These are phyloP conservation scores for Orbilia javanica DNA, from an alignment of 2,329 filamentous ascomycete species.

Conservation along the genomic window DNA sequence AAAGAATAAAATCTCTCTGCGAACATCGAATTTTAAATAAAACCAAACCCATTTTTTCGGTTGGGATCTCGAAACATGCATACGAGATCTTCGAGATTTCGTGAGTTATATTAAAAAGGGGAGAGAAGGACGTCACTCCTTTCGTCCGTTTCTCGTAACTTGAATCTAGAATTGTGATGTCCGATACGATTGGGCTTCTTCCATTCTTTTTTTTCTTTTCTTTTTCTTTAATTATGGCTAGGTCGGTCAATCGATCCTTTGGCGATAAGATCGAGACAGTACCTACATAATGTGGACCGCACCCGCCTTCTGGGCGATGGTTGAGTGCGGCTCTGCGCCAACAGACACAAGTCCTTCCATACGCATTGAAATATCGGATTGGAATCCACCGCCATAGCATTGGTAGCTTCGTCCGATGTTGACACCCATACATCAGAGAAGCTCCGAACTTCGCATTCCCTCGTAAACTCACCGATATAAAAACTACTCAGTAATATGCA, in stretches of 20 bases:
- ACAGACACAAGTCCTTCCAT: too few species aligned
- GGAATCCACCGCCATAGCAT: not conserved
- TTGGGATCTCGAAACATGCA: slow-evolving; percentile 57
- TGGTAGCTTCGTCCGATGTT: not conserved
- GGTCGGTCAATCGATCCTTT: not conserved
- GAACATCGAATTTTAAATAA: not conserved
- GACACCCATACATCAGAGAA: too few species aligned
- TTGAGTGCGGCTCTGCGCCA: slow-evolving; percentile 23
- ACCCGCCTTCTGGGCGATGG: not conserved
- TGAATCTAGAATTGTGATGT: slow-evolving; percentile 26
- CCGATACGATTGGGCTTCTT: slow-evolving; percentile 24
- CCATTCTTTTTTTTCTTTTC: too few species aligned
- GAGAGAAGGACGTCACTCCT: slow-evolving; percentile 13
- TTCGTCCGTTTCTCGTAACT: slow-evolving; percentile 41
- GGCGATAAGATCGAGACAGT: slow-evolving; percentile 15
- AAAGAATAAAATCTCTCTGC: not conserved
- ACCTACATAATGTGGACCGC: too few species aligned
- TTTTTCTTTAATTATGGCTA: too few species aligned
- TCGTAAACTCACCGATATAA: not conserved
- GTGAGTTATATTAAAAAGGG: slow-evolving; percentile 5
- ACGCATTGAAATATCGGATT: not conserved
- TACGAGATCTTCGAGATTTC: not conserved
- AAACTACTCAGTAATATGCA: not conserved
- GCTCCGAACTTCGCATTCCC: not conserved
- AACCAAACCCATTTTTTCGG: slow-evolving; percentile 17